phyloP scores from a whole-genome alignment of 257 asterid genomes.

The Penstemon barbatus region DNA sequence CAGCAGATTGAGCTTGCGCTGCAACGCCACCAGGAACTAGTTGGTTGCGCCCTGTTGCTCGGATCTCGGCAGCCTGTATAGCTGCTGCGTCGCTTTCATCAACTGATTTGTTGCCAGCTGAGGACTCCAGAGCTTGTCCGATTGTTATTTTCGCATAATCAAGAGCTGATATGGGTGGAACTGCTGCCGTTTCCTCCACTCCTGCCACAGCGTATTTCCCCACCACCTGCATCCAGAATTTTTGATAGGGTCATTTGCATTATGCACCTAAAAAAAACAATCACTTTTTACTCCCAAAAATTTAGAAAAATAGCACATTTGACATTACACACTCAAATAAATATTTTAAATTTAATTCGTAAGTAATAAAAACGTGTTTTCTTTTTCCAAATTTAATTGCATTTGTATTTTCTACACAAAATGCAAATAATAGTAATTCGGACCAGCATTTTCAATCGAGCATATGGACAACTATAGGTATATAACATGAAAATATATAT shows the following conservation, averaged over 20 bases:
- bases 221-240: constrained; percentile 28
- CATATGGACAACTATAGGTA: no score
- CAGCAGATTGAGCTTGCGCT: constrained; percentile 41
- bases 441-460: no score
- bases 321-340: no score
- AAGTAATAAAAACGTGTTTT: no score
- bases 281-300: no score
- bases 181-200: neutral
- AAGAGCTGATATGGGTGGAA: constrained; percentile 21
- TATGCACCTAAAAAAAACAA: no score
- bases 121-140: constrained; percentile 52
- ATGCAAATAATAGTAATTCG: neutral
- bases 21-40: constrained; percentile 41
- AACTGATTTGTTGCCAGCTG: constrained; percentile 39
- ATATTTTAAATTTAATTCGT: no score
- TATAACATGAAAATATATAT: no score
- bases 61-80: constrained; percentile 40
- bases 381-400: no score
- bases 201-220: constrained; percentile 30
- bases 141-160: constrained; percentile 24
- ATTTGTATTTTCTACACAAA: neutral
- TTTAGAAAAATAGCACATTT: no score
- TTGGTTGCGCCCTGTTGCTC: constrained; percentile 37
- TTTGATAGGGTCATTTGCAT: no score
- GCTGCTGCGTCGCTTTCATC: constrained; percentile 45